Evolutionary conservation across 129 eudicot genomes (phyloP).

Genomic region (Tanacetum coccineum): DNA sequence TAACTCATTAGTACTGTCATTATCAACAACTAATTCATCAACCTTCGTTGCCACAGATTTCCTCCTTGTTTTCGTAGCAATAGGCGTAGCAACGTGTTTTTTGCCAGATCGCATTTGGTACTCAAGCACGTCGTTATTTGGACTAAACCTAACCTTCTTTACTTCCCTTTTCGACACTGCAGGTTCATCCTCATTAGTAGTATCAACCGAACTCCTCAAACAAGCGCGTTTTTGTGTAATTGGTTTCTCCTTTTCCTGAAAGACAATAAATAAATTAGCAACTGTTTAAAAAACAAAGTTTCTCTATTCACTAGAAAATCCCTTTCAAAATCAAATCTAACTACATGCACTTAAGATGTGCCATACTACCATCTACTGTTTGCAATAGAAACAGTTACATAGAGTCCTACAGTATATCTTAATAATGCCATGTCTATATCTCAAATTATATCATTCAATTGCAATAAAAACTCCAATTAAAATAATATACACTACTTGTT

Average conservation of each 20-base stretch:
- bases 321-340: neutral
- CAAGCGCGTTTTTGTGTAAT: slow-evolving; percentile 32
- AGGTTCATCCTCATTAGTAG: slow-evolving; percentile 32
- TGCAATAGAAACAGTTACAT: too few relatives aligned
- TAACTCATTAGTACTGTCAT: slow-evolving; percentile 15
- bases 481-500: too few relatives aligned
- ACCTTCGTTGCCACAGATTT: slow-evolving; percentile 18
- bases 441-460: neutral
- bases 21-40: slow-evolving; percentile 24
- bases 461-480: neutral
- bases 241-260: slow-evolving; percentile 36
- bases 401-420: neutral
- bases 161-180: slow-evolving; percentile 35
- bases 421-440: neutral
- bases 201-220: slow-evolving; percentile 37
- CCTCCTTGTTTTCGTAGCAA: slow-evolving; percentile 1
- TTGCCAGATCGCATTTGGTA: slow-evolving; percentile 28
- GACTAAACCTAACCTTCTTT: slow-evolving; percentile 85
- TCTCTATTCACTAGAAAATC: neutral
- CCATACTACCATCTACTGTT: too few relatives aligned
- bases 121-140: slow-evolving; percentile 47
- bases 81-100: slow-evolving; percentile 17
- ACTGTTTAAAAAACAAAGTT: neutral
- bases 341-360: neutral
- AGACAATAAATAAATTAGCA: neutral